Base-by-base conservation (phyloP, 306 rosid species). In the Castanea crenata region DNA sequence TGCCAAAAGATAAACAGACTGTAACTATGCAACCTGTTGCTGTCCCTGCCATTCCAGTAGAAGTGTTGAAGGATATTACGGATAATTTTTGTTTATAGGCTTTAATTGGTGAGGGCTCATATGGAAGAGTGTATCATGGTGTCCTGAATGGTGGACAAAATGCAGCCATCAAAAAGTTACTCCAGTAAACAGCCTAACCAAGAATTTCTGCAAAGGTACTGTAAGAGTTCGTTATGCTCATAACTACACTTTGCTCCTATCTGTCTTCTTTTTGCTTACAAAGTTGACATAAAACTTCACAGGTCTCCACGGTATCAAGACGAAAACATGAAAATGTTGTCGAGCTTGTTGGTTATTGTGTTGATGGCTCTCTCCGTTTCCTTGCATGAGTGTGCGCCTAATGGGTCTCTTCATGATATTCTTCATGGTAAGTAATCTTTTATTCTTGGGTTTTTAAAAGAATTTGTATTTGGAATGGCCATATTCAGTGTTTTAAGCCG, bases 281-380 rank as follows among this genome's bases (percentile, higher is more conserved):
- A 67, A 59, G 14, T 67, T 67, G 72, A 38, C 51, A 3, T 19
- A 34, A 67, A 34, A 74, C 10, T 57, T 61, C 32, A 16, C 79
- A 93, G 96, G 90, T 91, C 59, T 93, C 97, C 72, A 76, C 84
- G 63, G 97, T 93, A 23, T 93, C 97, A 82, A 91, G 97, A 91
- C 87, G 91, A 73, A 83, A 86, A 81, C 87, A 89, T 84, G 96
- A 89, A 73, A 85, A 93, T 61, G 86, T 88, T 20, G 81, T 91
- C 10, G 86, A 91, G 81, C 92, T 89, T 72, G 77, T 89, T 51
- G 89, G 87, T 85, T 93, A 89, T 79, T 88, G 93, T 49, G 82
- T 87, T 20, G 90, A 89, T 71, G 94, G 96, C 67, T 86, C 94
- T 75, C 86, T 88, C 38, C 94, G 90, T 18, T 87, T 89, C 81